A percentile compares a stretch with the other conserved stretches of the same genome.
phyloP scores from a whole-genome alignment of 164 flowering plant species.

The Nymphaea thermarum region DNA sequence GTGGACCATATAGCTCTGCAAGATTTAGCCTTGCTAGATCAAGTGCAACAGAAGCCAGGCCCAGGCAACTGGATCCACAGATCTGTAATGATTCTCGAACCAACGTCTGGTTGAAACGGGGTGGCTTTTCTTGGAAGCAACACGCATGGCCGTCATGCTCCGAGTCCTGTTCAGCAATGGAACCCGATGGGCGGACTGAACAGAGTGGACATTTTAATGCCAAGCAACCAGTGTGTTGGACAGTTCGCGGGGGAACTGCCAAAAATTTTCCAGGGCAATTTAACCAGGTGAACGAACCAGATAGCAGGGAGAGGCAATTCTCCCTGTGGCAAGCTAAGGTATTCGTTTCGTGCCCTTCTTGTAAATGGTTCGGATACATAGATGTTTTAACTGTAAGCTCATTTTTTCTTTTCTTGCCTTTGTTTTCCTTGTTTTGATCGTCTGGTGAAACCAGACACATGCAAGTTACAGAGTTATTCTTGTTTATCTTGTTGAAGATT shows the following conservation, averaged over 20 bases:
- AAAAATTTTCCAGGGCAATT: constrained; percentile 9
- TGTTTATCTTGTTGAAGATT: no score
- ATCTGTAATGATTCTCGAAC: constrained; percentile 24
- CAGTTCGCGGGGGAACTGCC: not conserved
- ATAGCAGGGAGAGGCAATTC: constrained; percentile 8
- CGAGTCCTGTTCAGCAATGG: not conserved
- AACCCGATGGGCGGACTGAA: constrained; percentile 7
- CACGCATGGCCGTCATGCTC: constrained; percentile 7
- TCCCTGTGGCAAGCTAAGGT: not conserved
- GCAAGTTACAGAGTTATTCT: no score
- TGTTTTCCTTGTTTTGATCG: no score
- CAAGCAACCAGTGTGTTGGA: constrained; percentile 1
- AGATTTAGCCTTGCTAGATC: not conserved
- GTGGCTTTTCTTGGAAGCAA: constrained; percentile 16
- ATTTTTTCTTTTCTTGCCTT: no score
- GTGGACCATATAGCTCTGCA: not conserved
- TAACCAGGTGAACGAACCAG: constrained; percentile 8
- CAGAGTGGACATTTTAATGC: not conserved
- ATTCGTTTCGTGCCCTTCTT: no score
- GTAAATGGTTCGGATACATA: no score
- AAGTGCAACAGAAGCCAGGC: not conserved
- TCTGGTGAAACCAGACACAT: no score
- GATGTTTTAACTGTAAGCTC: no score
- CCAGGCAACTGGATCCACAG: constrained; percentile 14
- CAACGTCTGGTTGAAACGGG: constrained; percentile 21